Conservation (phyloP, 2,329 filamentous ascomycete species). For the Diplocarpon mali region DNA sequence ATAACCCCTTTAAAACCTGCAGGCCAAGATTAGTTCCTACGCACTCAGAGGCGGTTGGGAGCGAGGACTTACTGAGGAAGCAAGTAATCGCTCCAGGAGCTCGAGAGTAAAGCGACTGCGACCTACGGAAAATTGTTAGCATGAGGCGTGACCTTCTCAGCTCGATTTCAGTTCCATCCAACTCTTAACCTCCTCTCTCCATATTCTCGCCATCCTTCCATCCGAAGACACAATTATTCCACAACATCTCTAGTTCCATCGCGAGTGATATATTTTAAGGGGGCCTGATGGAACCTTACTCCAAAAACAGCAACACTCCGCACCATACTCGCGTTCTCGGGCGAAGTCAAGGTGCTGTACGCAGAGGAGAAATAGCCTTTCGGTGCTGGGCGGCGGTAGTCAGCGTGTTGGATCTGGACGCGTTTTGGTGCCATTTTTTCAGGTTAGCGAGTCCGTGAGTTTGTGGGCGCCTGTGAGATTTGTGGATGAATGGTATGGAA, state of each 20-base stretch:
- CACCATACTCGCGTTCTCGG: constrained; percentile 60
- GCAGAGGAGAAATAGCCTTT: constrained; percentile 45
- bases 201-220: neutral
- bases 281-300: constrained; percentile 35
- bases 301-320: constrained; percentile 58
- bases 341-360: constrained; percentile 51
- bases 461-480: neutral
- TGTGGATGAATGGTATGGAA: neutral
- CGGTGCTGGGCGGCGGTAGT: constrained; percentile 30
- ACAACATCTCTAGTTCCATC: no score
- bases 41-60: neutral
- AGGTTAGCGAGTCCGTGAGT: neutral
- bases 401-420: constrained; percentile 37
- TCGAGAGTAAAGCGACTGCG: constrained; percentile 55
- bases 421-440: constrained; percentile 51
- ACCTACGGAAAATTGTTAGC: constrained; percentile 34
- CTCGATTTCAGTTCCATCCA: neutral
- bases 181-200: neutral
- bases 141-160: neutral
- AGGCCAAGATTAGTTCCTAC: no score
- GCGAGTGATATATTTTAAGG: no score
- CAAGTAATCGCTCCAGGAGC: constrained; percentile 55
- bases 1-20: no score
- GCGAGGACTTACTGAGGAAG: constrained; percentile 46
- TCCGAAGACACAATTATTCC: no score